Evolutionary conservation across 768 basidiomycete genomes (phyloP).

Genomic region (Termitomyces sp.): DNA sequence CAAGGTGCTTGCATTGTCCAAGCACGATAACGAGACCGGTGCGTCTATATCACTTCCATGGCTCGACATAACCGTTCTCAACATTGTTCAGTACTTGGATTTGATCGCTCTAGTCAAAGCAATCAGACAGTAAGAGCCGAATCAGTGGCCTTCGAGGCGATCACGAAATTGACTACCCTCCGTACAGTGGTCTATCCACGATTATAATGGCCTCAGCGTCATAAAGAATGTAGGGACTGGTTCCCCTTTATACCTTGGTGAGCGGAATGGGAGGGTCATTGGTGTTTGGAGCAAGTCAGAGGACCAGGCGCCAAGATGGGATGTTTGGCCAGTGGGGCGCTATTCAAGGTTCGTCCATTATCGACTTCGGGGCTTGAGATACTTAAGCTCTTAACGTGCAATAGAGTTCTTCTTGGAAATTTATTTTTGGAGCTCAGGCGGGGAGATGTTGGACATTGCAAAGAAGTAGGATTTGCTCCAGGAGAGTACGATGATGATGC

Average conservation of each 20-base stretch:
- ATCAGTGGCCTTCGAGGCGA: neutral
- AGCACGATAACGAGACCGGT: conserved; percentile 5
- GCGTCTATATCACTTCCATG: neutral
- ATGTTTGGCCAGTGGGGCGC: conserved; percentile 8
- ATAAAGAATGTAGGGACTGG: conserved; percentile 1
- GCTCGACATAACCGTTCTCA: neutral
- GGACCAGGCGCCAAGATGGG: conserved; percentile 8
- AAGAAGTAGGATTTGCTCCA: conserved; percentile 7
- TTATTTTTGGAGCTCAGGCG: conserved; percentile 4
- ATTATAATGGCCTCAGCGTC: conserved; percentile 7
- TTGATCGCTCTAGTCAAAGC: neutral
- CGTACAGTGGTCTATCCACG: conserved; percentile 3
- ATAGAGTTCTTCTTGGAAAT: conserved; percentile 5
- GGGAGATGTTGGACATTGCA: neutral
- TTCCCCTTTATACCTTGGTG: conserved; percentile 4
- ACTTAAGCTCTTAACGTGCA: neutral
- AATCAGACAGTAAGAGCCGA: neutral
- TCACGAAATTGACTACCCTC: neutral
- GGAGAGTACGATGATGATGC: conserved; percentile 8
- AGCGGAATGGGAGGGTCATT: conserved; percentile 2
- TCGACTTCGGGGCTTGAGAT: too few relatives aligned
- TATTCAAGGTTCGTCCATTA: conserved; percentile 3
- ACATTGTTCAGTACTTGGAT: conserved; percentile 1
- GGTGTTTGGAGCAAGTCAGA: conserved; percentile 1
- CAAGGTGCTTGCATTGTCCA: conserved; percentile 3